These are phyloP conservation scores for Fraxinus americana DNA, from an alignment of 257 asterid species.

Conservation along the genomic window DNA sequence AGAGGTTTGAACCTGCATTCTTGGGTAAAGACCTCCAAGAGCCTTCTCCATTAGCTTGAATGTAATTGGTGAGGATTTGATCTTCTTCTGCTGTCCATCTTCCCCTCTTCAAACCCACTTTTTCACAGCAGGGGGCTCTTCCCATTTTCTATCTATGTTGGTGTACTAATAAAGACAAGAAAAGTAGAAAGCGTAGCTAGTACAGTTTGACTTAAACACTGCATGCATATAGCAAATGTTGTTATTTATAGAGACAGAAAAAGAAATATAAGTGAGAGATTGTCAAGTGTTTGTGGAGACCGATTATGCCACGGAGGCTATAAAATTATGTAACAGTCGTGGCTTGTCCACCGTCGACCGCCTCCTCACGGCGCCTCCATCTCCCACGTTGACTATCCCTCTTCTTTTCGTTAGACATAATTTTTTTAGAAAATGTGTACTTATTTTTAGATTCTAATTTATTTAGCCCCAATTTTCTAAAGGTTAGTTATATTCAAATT, in stretches of 20 bases:
- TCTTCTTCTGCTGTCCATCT: slow-evolving; percentile 93
- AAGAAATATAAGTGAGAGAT: not conserved
- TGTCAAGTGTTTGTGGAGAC: slow-evolving; percentile 32
- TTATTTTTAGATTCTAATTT: too few species aligned
- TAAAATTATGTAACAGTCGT: slow-evolving; percentile 39
- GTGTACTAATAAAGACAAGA: not conserved
- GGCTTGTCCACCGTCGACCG: slow-evolving; percentile 52
- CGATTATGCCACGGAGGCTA: slow-evolving; percentile 52
- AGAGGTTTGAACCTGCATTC: slow-evolving; percentile 64
- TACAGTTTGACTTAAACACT: slow-evolving; percentile 20
- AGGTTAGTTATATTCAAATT: too few species aligned
- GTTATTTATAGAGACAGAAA: not conserved
- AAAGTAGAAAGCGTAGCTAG: too few species aligned
- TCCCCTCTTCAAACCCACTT: slow-evolving; percentile 77
- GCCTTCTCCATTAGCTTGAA: slow-evolving; percentile 75
- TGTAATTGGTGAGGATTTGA: slow-evolving; percentile 56
- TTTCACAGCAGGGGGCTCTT: slow-evolving; percentile 89
- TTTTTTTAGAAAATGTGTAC: too few species aligned
- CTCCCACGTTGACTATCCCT: slow-evolving; percentile 45
- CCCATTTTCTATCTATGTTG: slow-evolving; percentile 46
- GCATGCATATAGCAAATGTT: not conserved
- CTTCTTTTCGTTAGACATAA: not conserved
- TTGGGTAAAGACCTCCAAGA: slow-evolving; percentile 88
- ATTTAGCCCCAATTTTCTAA: too few species aligned
- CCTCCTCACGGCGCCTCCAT: slow-evolving; percentile 24